Evolutionary conservation across 1,284 basidiomycete species (phyloP).

Genomic region (Kwoniella shivajii): DNA sequence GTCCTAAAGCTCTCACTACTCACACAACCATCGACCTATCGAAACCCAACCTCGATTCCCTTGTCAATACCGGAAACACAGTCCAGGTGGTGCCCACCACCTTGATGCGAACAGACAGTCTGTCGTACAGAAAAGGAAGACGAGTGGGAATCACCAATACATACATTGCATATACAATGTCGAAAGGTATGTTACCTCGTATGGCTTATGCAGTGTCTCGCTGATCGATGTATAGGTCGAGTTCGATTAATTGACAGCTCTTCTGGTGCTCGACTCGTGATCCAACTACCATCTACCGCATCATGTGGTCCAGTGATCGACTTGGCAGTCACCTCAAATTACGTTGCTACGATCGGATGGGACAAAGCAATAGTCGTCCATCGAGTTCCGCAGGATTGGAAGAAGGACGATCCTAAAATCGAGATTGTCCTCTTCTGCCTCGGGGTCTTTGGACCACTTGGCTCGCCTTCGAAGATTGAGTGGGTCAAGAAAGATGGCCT

Average conservation of each 20-base stretch:
- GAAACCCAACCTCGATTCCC: conserved; percentile 30
- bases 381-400: conserved; percentile 31
- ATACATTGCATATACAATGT: conserved; percentile 44
- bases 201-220: too few species aligned
- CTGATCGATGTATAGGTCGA: conserved; percentile 28
- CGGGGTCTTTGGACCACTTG: conserved; percentile 11
- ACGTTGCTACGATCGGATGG: conserved; percentile 34
- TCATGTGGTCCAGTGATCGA: conserved; percentile 35
- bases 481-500: conserved; percentile 35
- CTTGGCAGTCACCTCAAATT: conserved; percentile 30
- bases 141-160: conserved; percentile 34
- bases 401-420: conserved; percentile 33
- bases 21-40: conserved; percentile 37
- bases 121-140: conserved; percentile 30
- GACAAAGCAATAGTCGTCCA: conserved; percentile 37
- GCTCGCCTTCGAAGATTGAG: conserved; percentile 33
- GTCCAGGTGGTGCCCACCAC: conserved; percentile 37
- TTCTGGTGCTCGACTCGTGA: conserved; percentile 37
- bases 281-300: conserved; percentile 26
- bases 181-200: conserved; percentile 38
- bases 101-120: conserved; percentile 32
- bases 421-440: conserved; percentile 1
- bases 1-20: conserved; percentile 24
- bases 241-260: conserved; percentile 40
- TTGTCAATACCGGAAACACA: conserved; percentile 26